phyloP scores from a whole-genome alignment of 306 rosid species.

The Quercus robur region DNA sequence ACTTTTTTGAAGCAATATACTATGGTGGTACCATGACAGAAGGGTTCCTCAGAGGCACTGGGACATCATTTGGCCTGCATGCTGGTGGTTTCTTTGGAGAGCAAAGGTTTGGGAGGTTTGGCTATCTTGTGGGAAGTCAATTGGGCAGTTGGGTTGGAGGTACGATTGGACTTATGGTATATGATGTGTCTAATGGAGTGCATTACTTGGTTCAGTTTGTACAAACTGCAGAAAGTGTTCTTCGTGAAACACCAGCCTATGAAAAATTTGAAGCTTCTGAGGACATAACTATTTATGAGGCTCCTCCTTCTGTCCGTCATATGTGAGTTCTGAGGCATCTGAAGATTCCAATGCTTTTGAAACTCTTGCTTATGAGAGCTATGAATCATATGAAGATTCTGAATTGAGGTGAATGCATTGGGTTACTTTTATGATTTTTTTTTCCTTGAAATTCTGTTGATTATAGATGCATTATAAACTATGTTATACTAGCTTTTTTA shows the following conservation, averaged over 20 bases:
- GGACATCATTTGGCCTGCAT: slow-evolving; percentile 70
- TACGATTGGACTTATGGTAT: slow-evolving; percentile 74
- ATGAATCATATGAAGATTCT: slow-evolving; percentile 38
- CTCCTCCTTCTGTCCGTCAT: slow-evolving; percentile 5
- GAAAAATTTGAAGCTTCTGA: slow-evolving; percentile 31
- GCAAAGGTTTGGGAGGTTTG: slow-evolving; percentile 71
- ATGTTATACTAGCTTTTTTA: not conserved
- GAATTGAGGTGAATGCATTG: slow-evolving; percentile 46
- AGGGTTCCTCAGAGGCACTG: slow-evolving; percentile 69
- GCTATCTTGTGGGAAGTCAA: slow-evolving; percentile 86
- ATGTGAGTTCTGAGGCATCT: slow-evolving; percentile 23
- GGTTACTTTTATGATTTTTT: not conserved
- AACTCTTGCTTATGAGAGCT: slow-evolving; percentile 28
- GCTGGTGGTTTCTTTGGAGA: slow-evolving; percentile 68
- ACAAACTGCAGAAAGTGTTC: slow-evolving; percentile 27
- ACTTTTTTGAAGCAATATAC: slow-evolving; percentile 82
- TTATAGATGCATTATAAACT: not conserved
- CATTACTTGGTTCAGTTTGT: slow-evolving; percentile 54
- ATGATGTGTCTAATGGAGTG: slow-evolving; percentile 77
- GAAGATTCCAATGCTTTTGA: slow-evolving; percentile 22
- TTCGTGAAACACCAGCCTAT: slow-evolving; percentile 21
- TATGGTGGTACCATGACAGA: slow-evolving; percentile 70
- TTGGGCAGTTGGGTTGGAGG: slow-evolving; percentile 94
- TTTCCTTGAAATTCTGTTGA: not conserved
- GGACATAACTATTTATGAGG: slow-evolving; percentile 16